These are phyloP conservation scores for Fusarium keratoplasticum DNA, from an alignment of 2,329 filamentous ascomycete species.

Conservation along the genomic window DNA sequence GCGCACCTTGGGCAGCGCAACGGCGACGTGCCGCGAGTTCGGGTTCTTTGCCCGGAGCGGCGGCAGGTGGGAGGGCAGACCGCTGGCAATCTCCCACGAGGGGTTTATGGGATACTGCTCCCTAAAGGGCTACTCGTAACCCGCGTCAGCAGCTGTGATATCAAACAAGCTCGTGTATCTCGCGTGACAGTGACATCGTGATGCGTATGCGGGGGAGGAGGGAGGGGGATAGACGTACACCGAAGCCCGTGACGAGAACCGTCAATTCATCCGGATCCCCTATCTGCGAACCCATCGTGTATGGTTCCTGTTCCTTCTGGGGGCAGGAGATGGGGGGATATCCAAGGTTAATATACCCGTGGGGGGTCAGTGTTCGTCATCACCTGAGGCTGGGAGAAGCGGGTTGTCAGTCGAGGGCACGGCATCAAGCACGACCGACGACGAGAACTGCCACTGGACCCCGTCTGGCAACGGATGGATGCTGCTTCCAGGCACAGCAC, in stretches of 20 bases:
- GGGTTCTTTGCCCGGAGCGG: constrained; percentile 58
- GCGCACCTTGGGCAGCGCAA: constrained; percentile 61
- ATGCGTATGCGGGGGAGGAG: constrained; percentile 1
- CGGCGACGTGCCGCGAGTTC: constrained; percentile 42
- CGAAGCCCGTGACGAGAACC: constrained; percentile 72
- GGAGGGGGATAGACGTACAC: constrained; percentile 55
- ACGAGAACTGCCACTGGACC: constrained; percentile 1
- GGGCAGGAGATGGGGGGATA: background rate
- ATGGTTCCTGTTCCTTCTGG: background rate
- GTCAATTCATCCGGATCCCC: constrained; percentile 62
- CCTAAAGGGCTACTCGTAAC: constrained; percentile 74
- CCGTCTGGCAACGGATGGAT: background rate
- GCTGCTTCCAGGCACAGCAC: background rate
- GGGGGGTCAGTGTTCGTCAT: constrained; percentile 17
- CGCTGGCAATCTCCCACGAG: constrained; percentile 80
- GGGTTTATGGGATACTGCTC: constrained; percentile 79
- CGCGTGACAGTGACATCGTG: constrained; percentile 22
- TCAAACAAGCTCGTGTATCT: background rate
- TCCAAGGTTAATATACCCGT: constrained; percentile 7
- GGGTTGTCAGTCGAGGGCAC: constrained; percentile 23
- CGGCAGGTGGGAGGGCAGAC: constrained; percentile 74
- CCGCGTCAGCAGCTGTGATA: constrained; percentile 25
- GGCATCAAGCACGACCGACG: background rate
- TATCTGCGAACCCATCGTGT: constrained; percentile 51
- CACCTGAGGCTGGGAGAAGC: background rate